phyloP scores from a whole-genome alignment of 1,284 basidiomycete genomes.

The Singerocomus rubriflavus region DNA sequence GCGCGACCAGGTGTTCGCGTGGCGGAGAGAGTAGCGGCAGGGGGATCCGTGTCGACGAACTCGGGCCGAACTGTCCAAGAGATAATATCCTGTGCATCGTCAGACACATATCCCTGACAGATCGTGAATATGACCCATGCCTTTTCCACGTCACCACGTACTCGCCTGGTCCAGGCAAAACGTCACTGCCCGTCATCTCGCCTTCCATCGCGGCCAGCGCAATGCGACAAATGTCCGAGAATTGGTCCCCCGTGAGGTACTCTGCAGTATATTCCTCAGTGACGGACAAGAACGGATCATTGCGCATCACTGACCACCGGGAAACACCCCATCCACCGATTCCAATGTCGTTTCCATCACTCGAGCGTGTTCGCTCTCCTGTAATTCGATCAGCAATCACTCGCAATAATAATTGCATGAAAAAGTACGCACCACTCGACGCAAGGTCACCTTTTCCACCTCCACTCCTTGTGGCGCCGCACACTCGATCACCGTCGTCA shows the following conservation, averaged over 20 bases:
- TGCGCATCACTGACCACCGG: conserved; percentile 33
- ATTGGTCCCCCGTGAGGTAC: conserved; percentile 60
- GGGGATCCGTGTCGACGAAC: conserved; percentile 47
- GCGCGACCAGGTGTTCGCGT: conserved; percentile 56
- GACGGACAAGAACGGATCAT: background rate
- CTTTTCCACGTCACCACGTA: conserved; percentile 69
- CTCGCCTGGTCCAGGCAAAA: conserved; percentile 49
- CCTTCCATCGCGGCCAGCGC: conserved; percentile 45
- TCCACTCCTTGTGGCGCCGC: conserved; percentile 51
- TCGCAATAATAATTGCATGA: no score
- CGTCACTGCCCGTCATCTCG: conserved; percentile 32
- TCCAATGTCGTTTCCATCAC: conserved; percentile 44
- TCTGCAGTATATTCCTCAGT: conserved; percentile 37
- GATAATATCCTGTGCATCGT: conserved; percentile 27
- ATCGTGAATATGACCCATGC: conserved; percentile 34
- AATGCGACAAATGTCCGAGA: conserved; percentile 54
- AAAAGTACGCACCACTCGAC: conserved; percentile 43
- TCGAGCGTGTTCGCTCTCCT: conserved; percentile 48
- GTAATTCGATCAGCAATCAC: conserved; percentile 1
- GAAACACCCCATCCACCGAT: conserved; percentile 38
- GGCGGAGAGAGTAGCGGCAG: conserved; percentile 62
- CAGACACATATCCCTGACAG: background rate
- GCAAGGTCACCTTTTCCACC: conserved; percentile 48
- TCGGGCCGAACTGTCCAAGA: conserved; percentile 39
- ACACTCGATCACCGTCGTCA: conserved; percentile 51